phyloP scores from a whole-genome alignment of 345 rosid species.

The Triadica sebifera region DNA sequence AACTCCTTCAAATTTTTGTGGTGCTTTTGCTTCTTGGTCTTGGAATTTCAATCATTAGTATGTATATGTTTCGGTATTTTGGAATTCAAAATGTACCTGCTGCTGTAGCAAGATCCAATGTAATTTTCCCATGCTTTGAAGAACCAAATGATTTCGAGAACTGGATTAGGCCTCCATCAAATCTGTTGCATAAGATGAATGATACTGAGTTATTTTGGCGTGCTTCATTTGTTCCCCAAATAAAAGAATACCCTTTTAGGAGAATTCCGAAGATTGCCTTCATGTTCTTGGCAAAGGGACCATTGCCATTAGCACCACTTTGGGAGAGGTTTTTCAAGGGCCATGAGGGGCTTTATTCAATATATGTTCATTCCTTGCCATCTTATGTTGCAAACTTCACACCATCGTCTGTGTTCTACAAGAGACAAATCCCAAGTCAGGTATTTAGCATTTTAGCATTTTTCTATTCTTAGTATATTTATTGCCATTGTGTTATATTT shows the following conservation, averaged over 20 bases:
- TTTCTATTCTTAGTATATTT: neutral
- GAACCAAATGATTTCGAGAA: constrained; percentile 15
- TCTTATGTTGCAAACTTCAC: constrained; percentile 49
- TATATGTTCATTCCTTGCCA: constrained; percentile 76
- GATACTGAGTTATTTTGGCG: constrained; percentile 82
- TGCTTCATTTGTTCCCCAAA: constrained; percentile 64
- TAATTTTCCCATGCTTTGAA: constrained; percentile 22
- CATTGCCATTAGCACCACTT: constrained; percentile 80
- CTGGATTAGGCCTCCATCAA: constrained; percentile 30
- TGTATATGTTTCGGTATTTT: constrained; percentile 31
- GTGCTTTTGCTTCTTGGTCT: constrained; percentile 34
- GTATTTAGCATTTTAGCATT: constrained; percentile 31
- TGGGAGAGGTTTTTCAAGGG: constrained; percentile 91
- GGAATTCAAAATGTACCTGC: constrained; percentile 19
- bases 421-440: constrained; percentile 91
- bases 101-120: constrained; percentile 14
- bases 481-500: neutral
- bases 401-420: constrained; percentile 60
- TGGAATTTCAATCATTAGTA: constrained; percentile 29
- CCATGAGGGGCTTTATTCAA: constrained; percentile 56
- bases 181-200: constrained; percentile 31
- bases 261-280: constrained; percentile 87
- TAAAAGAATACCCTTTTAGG: constrained; percentile 53
- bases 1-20: constrained; percentile 30
- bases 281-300: constrained; percentile 90